phyloP scores from a whole-genome alignment of 2,329 filamentous ascomycete species.

The Diaporthe vexans region DNA sequence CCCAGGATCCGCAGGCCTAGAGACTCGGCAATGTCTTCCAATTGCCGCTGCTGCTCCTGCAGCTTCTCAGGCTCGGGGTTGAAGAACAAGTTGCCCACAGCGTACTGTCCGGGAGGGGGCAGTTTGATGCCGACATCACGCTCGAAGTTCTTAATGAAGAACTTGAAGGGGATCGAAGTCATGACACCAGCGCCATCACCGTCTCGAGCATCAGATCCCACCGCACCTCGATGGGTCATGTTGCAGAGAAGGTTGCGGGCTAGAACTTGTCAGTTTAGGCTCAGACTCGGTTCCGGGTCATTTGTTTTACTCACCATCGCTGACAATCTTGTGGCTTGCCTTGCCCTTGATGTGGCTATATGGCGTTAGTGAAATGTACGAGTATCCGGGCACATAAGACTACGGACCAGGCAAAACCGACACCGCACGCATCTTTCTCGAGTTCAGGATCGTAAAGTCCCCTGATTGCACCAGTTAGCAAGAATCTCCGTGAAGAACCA shows the following conservation, averaged over 20 bases:
- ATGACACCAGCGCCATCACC: constrained; percentile 99
- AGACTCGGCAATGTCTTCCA: constrained; percentile 92
- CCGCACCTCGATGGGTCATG: constrained; percentile 99
- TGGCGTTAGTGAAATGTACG: constrained; percentile 35
- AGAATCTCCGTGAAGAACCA: constrained; percentile 30
- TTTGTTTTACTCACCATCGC: constrained; percentile 80
- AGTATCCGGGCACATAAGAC: neutral
- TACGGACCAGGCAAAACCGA: constrained; percentile 94
- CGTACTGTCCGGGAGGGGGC: constrained; percentile 92
- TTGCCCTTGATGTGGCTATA: constrained; percentile 95
- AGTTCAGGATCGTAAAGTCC: constrained; percentile 96
- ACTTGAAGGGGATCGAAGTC: constrained; percentile 98
- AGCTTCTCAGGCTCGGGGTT: constrained; percentile 94
- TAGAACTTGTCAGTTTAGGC: constrained; percentile 52
- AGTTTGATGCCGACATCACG: constrained; percentile 90
- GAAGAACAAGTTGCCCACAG: constrained; percentile 98
- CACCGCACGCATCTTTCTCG: constrained; percentile 99
- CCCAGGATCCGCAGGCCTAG: constrained; percentile 92
- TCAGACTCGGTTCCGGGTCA: neutral
- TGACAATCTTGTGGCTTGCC: constrained; percentile 97
- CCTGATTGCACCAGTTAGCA: constrained; percentile 49
- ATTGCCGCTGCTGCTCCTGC: constrained; percentile 90
- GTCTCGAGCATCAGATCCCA: constrained; percentile 97
- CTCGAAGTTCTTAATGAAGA: constrained; percentile 99
- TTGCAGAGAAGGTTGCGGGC: constrained; percentile 96